These are phyloP conservation scores for Carex pumila DNA, from an alignment of 176 grass and related monocot genomes.

Conservation along the genomic window DNA sequence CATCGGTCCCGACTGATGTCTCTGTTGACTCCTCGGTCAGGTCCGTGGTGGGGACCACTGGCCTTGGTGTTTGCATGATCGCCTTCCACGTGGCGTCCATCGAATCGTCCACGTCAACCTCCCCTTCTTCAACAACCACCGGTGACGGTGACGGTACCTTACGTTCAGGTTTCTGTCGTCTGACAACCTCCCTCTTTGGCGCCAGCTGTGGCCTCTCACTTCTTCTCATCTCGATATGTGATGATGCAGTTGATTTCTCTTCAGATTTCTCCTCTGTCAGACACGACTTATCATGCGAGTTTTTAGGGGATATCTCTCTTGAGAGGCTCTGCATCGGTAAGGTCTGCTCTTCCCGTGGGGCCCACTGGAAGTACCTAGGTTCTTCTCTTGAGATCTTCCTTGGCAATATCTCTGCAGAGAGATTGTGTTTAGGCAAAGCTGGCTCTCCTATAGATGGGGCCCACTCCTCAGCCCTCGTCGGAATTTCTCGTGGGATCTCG, in stretches of 20 bases:
- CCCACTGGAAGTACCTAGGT: neutral
- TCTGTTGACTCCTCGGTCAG: conserved; percentile 20
- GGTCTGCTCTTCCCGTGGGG: neutral
- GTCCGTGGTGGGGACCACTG: neutral
- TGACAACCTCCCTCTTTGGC: neutral
- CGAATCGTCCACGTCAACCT: conserved; percentile 29
- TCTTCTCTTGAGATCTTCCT: conserved; percentile 10
- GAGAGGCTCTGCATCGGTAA: neutral
- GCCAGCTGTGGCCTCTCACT: conserved; percentile 5
- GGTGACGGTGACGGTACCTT: neutral
- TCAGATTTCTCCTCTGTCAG: conserved; percentile 52
- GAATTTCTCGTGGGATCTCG: neutral
- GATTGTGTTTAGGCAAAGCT: neutral
- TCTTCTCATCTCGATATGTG: neutral
- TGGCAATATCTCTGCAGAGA: neutral
- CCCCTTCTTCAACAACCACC: neutral
- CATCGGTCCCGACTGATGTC: conserved; percentile 37
- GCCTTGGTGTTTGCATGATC: conserved; percentile 49
- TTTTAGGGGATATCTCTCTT: neutral
- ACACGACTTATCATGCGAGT: conserved; percentile 33
- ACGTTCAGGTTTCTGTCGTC: neutral
- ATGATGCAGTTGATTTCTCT: conserved; percentile 11
- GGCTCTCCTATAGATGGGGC: neutral
- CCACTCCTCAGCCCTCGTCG: neutral
- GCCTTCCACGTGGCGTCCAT: conserved; percentile 77